A percentile compares a stretch with the other conserved stretches of the same genome.
Conservation (phyloP, 2,329 filamentous ascomycete genomes). For the Nannizziopsis barbatae region DNA sequence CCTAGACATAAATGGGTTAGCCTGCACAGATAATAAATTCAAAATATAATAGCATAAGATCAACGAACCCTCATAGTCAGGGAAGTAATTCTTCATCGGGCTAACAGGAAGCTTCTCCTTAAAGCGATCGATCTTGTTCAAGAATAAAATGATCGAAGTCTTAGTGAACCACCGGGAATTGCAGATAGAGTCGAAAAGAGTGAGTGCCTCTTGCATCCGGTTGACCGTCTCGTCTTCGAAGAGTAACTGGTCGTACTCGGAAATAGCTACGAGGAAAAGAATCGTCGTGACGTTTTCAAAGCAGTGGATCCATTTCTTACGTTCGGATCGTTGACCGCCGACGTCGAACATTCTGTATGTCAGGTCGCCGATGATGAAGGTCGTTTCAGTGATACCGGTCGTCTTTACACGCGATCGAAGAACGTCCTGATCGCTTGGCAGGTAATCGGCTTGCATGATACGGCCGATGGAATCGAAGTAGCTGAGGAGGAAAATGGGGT, state of each 20-base stretch:
- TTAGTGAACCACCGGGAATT: conserved; percentile 63
- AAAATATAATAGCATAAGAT: background rate
- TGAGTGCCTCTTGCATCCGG: conserved; percentile 62
- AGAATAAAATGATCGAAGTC: conserved; percentile 61
- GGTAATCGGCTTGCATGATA: conserved; percentile 82
- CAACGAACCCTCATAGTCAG: conserved; percentile 56
- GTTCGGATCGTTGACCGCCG: conserved; percentile 85
- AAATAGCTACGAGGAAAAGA: conserved; percentile 91
- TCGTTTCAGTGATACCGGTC: conserved; percentile 92
- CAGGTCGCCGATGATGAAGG: conserved; percentile 86
- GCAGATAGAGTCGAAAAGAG: conserved; percentile 61
- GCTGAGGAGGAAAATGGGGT: conserved; percentile 46
- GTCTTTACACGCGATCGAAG: conserved; percentile 95
- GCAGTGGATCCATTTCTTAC: conserved; percentile 99
- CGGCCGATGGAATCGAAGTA: conserved; percentile 94
- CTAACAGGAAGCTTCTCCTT: conserved; percentile 63
- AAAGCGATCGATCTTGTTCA: conserved; percentile 66
- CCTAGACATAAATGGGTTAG: conserved; percentile 37
- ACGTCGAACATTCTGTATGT: conserved; percentile 98
- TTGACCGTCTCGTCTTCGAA: conserved; percentile 93
- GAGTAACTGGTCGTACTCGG: conserved; percentile 89
- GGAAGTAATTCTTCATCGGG: conserved; percentile 67
- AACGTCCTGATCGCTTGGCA: conserved; percentile 91
- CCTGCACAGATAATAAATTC: conserved; percentile 7
- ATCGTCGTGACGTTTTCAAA: conserved; percentile 97